Evolutionary conservation across 2,329 filamentous ascomycete genomes (phyloP).

Genomic region (Clonostachys chloroleuca): DNA sequence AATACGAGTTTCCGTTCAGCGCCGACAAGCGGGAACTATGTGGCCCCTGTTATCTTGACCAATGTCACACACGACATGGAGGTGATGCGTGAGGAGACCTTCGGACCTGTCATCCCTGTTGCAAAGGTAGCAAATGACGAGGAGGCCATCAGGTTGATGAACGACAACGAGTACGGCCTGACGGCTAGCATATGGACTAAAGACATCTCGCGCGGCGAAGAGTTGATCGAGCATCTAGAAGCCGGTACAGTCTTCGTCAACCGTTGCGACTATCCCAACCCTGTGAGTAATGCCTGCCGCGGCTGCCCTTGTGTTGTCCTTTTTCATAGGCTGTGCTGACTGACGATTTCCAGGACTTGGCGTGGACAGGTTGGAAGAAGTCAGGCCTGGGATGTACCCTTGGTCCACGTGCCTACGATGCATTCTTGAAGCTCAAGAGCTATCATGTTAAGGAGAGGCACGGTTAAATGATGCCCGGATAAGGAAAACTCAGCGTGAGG

Average conservation of each 20-base stretch:
- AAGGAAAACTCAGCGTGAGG: too few species aligned
- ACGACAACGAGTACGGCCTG: constrained; percentile 88
- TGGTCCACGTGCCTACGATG: constrained; percentile 87
- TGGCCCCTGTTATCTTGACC: constrained; percentile 78
- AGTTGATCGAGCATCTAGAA: constrained; percentile 76
- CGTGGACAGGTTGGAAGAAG: constrained; percentile 98
- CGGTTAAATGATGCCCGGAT: constrained; percentile 33
- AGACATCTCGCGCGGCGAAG: constrained; percentile 71
- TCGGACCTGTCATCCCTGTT: constrained; percentile 86
- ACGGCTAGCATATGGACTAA: constrained; percentile 97
- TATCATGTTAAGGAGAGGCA: constrained; percentile 85
- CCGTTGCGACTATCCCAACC: constrained; percentile 85
- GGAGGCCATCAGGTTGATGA: constrained; percentile 86
- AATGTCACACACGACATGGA: constrained; percentile 77
- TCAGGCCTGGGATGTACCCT: constrained; percentile 89
- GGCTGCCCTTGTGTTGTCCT: neutral
- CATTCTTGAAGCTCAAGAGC: constrained; percentile 95
- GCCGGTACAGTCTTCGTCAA: constrained; percentile 97
- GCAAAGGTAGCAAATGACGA: constrained; percentile 79
- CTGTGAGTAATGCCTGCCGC: constrained; percentile 53
- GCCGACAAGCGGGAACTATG: constrained; percentile 79
- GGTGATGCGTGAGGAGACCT: constrained; percentile 92
- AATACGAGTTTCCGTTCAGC: constrained; percentile 72
- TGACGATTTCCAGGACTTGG: constrained; percentile 60
- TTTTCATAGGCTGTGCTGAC: neutral